Evolutionary conservation across 768 basidiomycete species (phyloP).

Genomic region (Suillus decipiens): DNA sequence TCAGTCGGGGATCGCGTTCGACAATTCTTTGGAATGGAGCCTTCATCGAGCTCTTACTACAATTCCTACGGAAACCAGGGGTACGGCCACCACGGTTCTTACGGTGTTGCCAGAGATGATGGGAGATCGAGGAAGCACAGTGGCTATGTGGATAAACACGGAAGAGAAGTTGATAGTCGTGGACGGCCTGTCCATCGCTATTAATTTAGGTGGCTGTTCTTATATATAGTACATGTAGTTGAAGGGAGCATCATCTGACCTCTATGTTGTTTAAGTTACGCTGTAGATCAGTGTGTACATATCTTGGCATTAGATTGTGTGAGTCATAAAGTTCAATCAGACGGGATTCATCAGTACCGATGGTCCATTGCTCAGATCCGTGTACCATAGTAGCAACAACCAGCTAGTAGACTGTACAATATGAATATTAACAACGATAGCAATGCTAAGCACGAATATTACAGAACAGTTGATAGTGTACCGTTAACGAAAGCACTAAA

Average conservation of each 20-base stretch:
- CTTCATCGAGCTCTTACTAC: constrained; percentile 13
- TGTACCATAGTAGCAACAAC: neutral
- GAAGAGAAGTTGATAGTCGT: constrained; percentile 28
- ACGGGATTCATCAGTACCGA: neutral
- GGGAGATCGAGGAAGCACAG: constrained; percentile 7
- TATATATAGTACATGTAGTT: neutral
- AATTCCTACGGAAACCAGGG: constrained; percentile 15
- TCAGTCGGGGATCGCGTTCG: constrained; percentile 41
- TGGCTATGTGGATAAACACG: constrained; percentile 25
- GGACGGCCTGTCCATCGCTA: constrained; percentile 15
- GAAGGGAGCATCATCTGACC: neutral
- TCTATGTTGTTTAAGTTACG: neutral
- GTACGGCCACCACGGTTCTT: constrained; percentile 30
- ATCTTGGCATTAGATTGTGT: neutral
- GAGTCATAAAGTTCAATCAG: too few relatives aligned
- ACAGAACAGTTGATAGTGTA: constrained; percentile 1
- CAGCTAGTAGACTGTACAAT: neutral
- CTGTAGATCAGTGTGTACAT: neutral
- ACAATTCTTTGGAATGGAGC: constrained; percentile 37
- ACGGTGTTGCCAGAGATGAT: constrained; percentile 24
- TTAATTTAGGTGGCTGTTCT: neutral
- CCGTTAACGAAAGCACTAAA: neutral
- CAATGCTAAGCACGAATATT: neutral
- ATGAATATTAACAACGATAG: neutral
- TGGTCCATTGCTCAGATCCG: neutral